Conservation (phyloP, 78 protist species). For the Mantamonas sphyraenae region DNA sequence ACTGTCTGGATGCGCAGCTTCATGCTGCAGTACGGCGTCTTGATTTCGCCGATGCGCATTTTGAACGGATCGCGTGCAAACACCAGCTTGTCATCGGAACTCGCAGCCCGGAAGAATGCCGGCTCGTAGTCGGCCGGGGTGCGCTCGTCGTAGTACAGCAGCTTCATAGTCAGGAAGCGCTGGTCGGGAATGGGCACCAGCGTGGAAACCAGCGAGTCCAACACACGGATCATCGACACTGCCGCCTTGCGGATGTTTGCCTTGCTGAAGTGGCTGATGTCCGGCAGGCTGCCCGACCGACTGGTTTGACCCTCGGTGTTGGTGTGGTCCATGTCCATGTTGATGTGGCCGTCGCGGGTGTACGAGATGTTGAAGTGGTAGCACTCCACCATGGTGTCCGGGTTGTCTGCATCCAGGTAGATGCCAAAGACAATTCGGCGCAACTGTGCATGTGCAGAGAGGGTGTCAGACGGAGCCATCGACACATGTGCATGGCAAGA, state of each 20-base stretch:
- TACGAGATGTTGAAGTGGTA: constrained; percentile 6
- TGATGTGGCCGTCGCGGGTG: too few species aligned
- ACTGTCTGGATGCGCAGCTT: too few species aligned
- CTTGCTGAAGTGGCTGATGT: too few species aligned
- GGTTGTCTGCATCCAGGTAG: too few species aligned
- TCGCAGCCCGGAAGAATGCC: constrained; percentile 19
- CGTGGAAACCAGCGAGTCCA: constrained; percentile 23
- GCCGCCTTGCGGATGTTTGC: constrained; percentile 8
- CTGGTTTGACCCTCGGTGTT: too few species aligned
- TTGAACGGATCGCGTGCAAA: neutral
- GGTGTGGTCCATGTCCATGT: too few species aligned
- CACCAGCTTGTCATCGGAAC: neutral
- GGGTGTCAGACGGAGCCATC: too few species aligned
- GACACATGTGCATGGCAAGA: too few species aligned
- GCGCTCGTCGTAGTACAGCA: constrained; percentile 23
- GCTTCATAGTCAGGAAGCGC: constrained; percentile 24
- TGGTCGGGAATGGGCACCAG: constrained; percentile 11
- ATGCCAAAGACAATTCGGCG: too few species aligned
- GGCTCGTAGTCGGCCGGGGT: constrained; percentile 41
- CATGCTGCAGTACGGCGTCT: neutral
- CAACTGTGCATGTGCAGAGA: too few species aligned
- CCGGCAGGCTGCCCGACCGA: too few species aligned
- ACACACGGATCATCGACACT: constrained; percentile 14
- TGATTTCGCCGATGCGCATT: neutral
- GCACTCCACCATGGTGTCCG: constrained; percentile 19